These are phyloP conservation scores for Nannizzia gypsea DNA, from an alignment of 2,329 filamentous ascomycete genomes.

Conservation along the genomic window DNA sequence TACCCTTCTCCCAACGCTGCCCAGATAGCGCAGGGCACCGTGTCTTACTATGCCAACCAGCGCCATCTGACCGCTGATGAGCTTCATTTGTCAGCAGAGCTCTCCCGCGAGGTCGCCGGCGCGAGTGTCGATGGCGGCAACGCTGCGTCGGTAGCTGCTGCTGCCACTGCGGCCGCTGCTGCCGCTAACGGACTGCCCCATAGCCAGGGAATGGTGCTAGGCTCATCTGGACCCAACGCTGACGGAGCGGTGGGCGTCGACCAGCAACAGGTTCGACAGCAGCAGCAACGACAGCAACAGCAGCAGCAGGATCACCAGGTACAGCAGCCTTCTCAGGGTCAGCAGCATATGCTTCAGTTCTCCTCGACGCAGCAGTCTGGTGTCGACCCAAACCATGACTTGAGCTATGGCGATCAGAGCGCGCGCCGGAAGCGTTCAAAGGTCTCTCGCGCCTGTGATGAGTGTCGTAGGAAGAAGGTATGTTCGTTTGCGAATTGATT, in stretches of 20 bases:
- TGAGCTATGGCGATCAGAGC: constrained; percentile 48
- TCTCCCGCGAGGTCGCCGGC: constrained; percentile 36
- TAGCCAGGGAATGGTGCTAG: constrained; percentile 30
- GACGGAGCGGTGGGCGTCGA: constrained; percentile 29
- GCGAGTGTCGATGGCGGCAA: constrained; percentile 31
- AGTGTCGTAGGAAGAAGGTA: constrained; percentile 74
- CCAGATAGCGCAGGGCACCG: constrained; percentile 34
- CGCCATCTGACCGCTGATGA: constrained; percentile 37
- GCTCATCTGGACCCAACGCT: constrained; percentile 24
- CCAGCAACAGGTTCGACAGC: constrained; percentile 14
- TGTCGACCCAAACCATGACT: constrained; percentile 35
- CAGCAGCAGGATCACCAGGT: constrained; percentile 8
- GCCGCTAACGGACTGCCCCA: constrained; percentile 31
- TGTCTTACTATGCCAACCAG: constrained; percentile 33
- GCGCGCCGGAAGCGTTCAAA: constrained; percentile 69
- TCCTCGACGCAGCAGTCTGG: constrained; percentile 34
- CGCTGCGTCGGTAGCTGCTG: constrained; percentile 27
- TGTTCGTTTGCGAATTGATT: constrained; percentile 10
- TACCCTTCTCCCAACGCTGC: constrained; percentile 35
- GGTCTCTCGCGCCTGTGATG: constrained; percentile 78
- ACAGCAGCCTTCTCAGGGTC: constrained; percentile 2
- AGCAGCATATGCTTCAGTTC: constrained; percentile 32
- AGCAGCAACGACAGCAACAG: constrained; percentile 6
- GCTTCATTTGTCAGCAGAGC: constrained; percentile 35
- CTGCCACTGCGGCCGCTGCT: constrained; percentile 26